Conservation (phyloP, 768 basidiomycete species). For the Jaapia argillacea region DNA sequence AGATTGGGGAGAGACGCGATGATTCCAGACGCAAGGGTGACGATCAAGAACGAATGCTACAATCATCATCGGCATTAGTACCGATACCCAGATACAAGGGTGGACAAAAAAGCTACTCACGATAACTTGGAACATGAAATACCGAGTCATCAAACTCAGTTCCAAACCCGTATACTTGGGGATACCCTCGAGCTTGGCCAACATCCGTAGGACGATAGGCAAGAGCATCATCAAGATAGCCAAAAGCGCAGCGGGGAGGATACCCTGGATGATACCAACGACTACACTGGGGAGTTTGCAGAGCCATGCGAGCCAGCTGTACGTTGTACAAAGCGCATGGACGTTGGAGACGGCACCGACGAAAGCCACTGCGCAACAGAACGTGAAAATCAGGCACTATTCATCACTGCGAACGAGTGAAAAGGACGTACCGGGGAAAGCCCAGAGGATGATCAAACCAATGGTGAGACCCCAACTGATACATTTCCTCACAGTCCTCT, state of each 20-base stretch:
- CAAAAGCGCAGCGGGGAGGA: constrained; percentile 78
- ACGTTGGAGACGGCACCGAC: constrained; percentile 85
- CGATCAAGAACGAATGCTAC: constrained; percentile 90
- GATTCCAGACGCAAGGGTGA: constrained; percentile 80
- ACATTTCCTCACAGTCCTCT: constrained; percentile 25
- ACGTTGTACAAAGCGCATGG: constrained; percentile 49
- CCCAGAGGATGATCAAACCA: constrained; percentile 73
- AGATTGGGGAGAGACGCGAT: constrained; percentile 58
- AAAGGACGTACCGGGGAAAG: constrained; percentile 59
- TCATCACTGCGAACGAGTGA: too few relatives aligned
- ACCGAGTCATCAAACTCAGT: constrained; percentile 85
- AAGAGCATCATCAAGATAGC: constrained; percentile 89
- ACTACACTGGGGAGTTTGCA: constrained; percentile 55
- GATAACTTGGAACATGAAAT: constrained; percentile 85
- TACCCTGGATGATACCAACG: constrained; percentile 81
- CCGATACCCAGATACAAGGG: neutral
- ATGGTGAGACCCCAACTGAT: constrained; percentile 62
- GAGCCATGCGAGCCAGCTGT: constrained; percentile 76
- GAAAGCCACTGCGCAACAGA: constrained; percentile 27
- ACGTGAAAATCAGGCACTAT: too few relatives aligned
- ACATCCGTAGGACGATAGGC: constrained; percentile 69
- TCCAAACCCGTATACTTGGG: constrained; percentile 79
- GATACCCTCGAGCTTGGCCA: constrained; percentile 84
- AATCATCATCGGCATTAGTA: constrained; percentile 1
- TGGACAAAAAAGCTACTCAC: constrained; percentile 34